Base-by-base conservation (phyloP, 805 yeast genomes). In the Sugiyamaella qingdaonensis region DNA sequence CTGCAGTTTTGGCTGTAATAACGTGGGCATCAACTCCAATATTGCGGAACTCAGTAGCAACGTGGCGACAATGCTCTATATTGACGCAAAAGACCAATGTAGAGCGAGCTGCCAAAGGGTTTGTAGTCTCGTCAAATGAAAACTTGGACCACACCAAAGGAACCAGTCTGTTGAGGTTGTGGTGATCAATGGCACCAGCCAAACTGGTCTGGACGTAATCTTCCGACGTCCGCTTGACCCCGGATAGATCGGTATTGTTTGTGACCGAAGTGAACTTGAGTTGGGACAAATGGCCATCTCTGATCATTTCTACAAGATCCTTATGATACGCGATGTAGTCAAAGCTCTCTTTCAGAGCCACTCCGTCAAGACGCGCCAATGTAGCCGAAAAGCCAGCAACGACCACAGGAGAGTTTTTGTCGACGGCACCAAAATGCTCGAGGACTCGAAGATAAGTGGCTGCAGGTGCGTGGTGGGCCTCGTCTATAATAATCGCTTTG, bases 331-430 rank as follows among this genome's bases (percentile, higher is more conserved):
- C 91, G 27, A 91, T 78, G 53, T 86, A 77, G 59, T 91, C 92
- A 67, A 89, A 81, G 0, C 80, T 80, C 16, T 68, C 61, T 10
- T 79, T 77, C 44, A 92, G 68, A 0, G 84, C 75, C 51, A 74
- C 71, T 4, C 79, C 81, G 66, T 91, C 98, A n/a, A 80, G 79
- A 53, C 98, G 70, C 60, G 81, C 82, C 64, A 91, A 68, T 0
- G 98, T 91, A 0, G 97, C 98, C 11, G 95, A 85, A 59, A 92
- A 88, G 1, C 98, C 97, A 13, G 88, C 73, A 0, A 88, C 79
- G 1, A 81, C 78, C 1, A 84, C 73, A 0, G 69, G 68, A 53
- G 80, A 71, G 0, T 71, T 65, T 0, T 70, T 58, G 1, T 63
- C 61, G 33, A 62, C 57, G 7, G 84, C 84, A 0, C 73, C 72